Evolutionary conservation across 108 stramenopile genomes (phyloP).

Genomic region (Nannochloropsis gaditana): DNA sequence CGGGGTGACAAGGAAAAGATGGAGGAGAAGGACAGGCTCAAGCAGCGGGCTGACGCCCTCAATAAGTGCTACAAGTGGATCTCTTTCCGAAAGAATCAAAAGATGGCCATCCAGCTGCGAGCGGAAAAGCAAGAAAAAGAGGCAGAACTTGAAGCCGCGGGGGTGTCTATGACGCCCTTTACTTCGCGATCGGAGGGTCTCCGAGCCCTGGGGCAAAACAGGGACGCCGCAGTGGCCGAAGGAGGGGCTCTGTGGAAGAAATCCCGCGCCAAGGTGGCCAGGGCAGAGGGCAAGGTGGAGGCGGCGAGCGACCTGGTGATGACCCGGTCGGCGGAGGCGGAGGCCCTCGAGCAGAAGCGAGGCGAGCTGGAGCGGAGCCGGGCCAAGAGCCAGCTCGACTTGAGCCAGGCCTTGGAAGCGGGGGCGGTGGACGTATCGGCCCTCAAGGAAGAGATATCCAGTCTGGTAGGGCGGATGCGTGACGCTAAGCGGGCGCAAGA

Average conservation of each 20-base stretch:
- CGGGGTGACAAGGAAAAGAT: background rate
- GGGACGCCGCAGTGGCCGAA: conserved; percentile 1
- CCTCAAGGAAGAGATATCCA: background rate
- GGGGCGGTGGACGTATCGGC: background rate
- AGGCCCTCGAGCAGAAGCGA: conserved; percentile 16
- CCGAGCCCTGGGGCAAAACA: conserved; percentile 37
- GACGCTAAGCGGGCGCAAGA: conserved; percentile 21
- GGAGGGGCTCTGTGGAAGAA: background rate
- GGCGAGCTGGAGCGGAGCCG: background rate
- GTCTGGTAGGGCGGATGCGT: background rate
- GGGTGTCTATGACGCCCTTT: background rate
- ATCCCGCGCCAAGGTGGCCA: background rate
- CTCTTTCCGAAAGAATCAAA: background rate
- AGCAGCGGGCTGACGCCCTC: background rate
- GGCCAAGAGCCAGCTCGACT: background rate
- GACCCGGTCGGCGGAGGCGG: conserved; percentile 18
- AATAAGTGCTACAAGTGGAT: conserved; percentile 13
- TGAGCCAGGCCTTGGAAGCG: background rate
- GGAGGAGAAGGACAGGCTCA: conserved; percentile 17
- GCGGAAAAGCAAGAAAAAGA: conserved; percentile 20
- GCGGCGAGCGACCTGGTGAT: background rate
- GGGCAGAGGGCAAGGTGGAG: background rate
- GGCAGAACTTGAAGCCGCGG: conserved; percentile 16
- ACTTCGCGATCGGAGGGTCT: conserved; percentile 16
- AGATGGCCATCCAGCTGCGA: background rate